A percentile compares a stretch with the other conserved stretches of the same genome.
These are phyloP conservation scores for Paulinella micropora DNA, from an alignment of 78 protist species.

Conservation along the genomic window DNA sequence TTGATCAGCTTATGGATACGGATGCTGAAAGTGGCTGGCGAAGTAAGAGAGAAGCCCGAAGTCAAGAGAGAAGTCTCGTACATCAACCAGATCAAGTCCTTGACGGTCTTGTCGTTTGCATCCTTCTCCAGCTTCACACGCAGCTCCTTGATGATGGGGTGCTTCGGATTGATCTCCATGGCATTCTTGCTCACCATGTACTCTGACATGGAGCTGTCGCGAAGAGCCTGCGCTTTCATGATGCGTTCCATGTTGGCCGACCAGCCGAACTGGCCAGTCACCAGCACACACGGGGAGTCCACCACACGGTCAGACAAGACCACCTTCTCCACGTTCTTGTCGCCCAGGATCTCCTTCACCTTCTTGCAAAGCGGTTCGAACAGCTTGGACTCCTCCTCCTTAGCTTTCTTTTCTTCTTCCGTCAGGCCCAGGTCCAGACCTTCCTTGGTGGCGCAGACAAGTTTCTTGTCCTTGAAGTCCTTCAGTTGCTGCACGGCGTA, in stretches of 20 bases:
- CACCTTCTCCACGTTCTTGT: conserved; percentile 97
- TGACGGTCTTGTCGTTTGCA: conserved; percentile 70
- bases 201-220: conserved; percentile 78
- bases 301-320: conserved; percentile 72
- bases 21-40: conserved; percentile 69
- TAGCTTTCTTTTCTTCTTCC: conserved; percentile 84
- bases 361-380: conserved; percentile 74
- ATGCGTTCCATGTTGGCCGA: conserved; percentile 97
- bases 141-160: conserved; percentile 79
- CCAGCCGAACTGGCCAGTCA: conserved; percentile 94
- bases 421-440: conserved; percentile 76
- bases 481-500: conserved; percentile 92
- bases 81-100: conserved; percentile 82
- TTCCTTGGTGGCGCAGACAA: conserved; percentile 95
- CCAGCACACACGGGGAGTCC: conserved; percentile 84
- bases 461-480: conserved; percentile 96
- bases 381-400: conserved; percentile 33
- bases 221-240: conserved; percentile 98
- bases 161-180: conserved; percentile 90
- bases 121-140: conserved; percentile 54
- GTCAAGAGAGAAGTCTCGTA: conserved; percentile 90
- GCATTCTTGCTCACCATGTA: conserved; percentile 92
- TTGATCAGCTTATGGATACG: conserved; percentile 96
- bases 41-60: conserved; percentile 95
- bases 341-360: conserved; percentile 95